A percentile compares a stretch with the other conserved stretches of the same genome.
Evolutionary conservation across 306 rosid species (phyloP).

Genomic region (Crotalaria pallida): DNA sequence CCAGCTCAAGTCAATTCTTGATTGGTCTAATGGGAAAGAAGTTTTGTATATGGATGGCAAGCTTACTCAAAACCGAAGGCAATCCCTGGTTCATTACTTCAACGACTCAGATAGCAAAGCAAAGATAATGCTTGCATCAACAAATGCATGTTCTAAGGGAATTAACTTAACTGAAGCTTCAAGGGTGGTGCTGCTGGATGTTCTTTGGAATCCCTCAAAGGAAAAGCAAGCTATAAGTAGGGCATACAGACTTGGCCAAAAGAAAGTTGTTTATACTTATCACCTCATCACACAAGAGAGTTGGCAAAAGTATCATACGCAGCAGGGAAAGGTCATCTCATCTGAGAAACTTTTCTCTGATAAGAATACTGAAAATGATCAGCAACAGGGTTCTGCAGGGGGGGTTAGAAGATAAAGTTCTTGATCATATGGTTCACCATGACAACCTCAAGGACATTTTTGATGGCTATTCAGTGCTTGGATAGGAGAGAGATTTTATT

Average conservation of each 20-base stretch:
- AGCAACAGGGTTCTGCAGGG: not conserved
- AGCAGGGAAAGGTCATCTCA: slow-evolving; percentile 22
- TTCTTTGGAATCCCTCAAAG: slow-evolving; percentile 36
- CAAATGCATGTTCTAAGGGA: slow-evolving; percentile 32
- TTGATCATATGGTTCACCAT: slow-evolving; percentile 22
- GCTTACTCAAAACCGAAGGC: not conserved
- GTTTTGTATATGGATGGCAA: not conserved
- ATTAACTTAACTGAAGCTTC: slow-evolving; percentile 38
- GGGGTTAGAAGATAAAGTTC: slow-evolving; percentile 17
- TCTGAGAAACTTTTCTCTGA: slow-evolving; percentile 33
- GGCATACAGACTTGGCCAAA: slow-evolving; percentile 37
- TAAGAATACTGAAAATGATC: too few relatives aligned
- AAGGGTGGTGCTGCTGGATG: slow-evolving; percentile 39
- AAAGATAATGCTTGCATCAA: slow-evolving; percentile 3
- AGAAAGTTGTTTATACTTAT: slow-evolving; percentile 28
- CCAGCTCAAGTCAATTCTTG: not conserved
- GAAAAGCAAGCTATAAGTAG: slow-evolving; percentile 37
- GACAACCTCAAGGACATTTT: slow-evolving; percentile 29
- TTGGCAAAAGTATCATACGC: not conserved
- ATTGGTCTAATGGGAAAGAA: slow-evolving; percentile 6
- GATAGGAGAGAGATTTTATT: slow-evolving; percentile 4
- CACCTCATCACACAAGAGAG: slow-evolving; percentile 26
- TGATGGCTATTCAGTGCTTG: not conserved
- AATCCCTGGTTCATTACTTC: not conserved
- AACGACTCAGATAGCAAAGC: slow-evolving; percentile 10